Evolutionary conservation across 2,329 filamentous ascomycete species (phyloP).

Genomic region (Pestalotiopsis sp.): DNA sequence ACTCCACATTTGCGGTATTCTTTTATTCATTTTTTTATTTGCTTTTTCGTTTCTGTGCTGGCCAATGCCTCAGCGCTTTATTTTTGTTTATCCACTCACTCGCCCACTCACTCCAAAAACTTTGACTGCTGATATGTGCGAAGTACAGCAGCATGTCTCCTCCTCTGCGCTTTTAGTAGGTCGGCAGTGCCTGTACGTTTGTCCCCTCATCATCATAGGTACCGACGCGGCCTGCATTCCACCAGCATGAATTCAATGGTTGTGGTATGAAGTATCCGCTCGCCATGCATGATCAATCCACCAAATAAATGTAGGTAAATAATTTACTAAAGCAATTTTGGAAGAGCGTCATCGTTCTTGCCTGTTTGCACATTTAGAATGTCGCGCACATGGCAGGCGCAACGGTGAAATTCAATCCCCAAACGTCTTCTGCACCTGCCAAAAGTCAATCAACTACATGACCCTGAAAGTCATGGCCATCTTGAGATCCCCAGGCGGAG

Average conservation of each 20-base stretch:
- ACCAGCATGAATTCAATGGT: neutral
- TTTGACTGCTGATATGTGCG: neutral
- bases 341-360: neutral
- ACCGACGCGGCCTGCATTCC: neutral
- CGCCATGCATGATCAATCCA: neutral
- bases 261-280: neutral
- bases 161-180: neutral
- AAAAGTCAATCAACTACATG: neutral
- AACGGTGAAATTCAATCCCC: neutral
- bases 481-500: neutral
- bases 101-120: neutral
- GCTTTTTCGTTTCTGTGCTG: neutral
- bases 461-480: neutral
- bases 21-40: neutral
- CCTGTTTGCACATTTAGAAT: neutral
- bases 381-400: neutral
- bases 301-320: neutral
- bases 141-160: too few relatives aligned
- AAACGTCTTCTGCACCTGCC: neutral
- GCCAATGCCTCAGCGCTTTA: neutral
- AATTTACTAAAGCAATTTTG: neutral
- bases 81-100: neutral
- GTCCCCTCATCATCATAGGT: neutral
- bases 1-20: neutral
- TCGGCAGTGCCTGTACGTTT: neutral